Percentiles rank a stretch among this genome's conserved stretches.
Evolutionary conservation across 208 protist genomes (phyloP).

Genomic region (Leishmania arabica): DNA sequence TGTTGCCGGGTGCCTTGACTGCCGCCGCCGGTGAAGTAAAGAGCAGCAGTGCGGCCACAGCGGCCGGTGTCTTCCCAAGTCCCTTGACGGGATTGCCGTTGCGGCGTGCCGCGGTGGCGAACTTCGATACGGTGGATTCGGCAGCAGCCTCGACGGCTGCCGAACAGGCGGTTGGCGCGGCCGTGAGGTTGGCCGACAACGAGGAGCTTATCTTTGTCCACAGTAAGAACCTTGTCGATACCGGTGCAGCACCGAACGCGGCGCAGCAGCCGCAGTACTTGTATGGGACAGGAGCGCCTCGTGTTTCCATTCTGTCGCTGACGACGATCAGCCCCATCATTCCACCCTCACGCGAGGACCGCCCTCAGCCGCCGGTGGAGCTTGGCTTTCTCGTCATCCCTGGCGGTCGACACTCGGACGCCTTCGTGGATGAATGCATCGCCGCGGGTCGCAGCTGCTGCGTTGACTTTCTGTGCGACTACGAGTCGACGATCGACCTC

Average conservation of each 20-base stretch:
- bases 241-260: neutral
- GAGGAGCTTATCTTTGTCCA: neutral
- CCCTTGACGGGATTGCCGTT: neutral
- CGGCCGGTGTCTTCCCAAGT: neutral
- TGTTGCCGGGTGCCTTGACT: slow-evolving; percentile 5
- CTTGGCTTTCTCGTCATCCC: slow-evolving; percentile 67
- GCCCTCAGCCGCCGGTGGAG: slow-evolving; percentile 35
- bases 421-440: slow-evolving; percentile 81
- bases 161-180: neutral
- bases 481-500: slow-evolving; percentile 37
- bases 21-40: slow-evolving; percentile 4
- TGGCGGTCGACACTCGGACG: slow-evolving; percentile 65
- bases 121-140: neutral
- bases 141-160: neutral
- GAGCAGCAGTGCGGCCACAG: neutral
- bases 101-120: neutral
- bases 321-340: slow-evolving; percentile 12
- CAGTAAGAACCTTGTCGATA: neutral
- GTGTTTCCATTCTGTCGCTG: neutral
- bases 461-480: slow-evolving; percentile 80
- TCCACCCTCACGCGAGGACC: slow-evolving; percentile 15
- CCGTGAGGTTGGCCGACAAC: neutral
- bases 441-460: slow-evolving; percentile 56
- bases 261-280: neutral
- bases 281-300: neutral